A percentile compares a stretch with the other conserved stretches of the same genome.
Evolutionary conservation across 2,329 filamentous ascomycete species (phyloP).

Genomic region (Sporothrix schenckii): DNA sequence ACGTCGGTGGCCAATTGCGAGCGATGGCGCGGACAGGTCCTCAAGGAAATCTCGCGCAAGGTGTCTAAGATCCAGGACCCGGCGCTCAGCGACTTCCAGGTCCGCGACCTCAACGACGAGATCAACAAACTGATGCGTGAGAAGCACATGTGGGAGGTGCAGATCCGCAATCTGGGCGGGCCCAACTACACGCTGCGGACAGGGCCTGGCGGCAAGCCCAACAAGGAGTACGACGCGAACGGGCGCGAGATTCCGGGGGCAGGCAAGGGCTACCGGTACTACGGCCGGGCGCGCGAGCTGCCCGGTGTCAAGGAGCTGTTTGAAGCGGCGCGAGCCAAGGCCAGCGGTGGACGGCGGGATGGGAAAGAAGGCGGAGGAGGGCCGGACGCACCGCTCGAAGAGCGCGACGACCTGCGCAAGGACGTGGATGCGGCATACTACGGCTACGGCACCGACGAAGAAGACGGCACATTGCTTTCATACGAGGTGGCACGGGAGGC

Average conservation of each 20-base stretch:
- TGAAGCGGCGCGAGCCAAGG: conserved; percentile 67
- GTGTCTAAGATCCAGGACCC: conserved; percentile 93
- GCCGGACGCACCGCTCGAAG: conserved; percentile 56
- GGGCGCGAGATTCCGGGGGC: conserved; percentile 72
- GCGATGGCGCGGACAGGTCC: conserved; percentile 96
- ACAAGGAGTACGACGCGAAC: conserved; percentile 72
- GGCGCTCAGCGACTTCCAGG: conserved; percentile 91
- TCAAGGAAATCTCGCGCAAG: conserved; percentile 96
- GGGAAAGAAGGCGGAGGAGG: conserved; percentile 35
- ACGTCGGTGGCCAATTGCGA: conserved; percentile 84
- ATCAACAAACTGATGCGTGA: conserved; percentile 99
- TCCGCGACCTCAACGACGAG: conserved; percentile 96
- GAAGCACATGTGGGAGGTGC: conserved; percentile 98
- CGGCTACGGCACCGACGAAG: conserved; percentile 89
- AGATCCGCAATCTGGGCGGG: conserved; percentile 92
- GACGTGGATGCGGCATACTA: conserved; percentile 94
- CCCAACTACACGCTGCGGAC: conserved; percentile 84
- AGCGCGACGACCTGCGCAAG: conserved; percentile 69
- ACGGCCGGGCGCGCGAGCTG: conserved; percentile 80
- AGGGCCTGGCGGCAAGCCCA: conserved; percentile 53
- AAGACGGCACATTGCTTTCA: conserved; percentile 76
- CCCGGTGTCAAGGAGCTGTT: conserved; percentile 97
- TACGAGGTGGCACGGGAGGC: conserved; percentile 85
- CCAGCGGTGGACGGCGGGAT: conserved; percentile 40
- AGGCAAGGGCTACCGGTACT: conserved; percentile 81